A percentile compares a stretch with the other conserved stretches of the same genome.
phyloP scores from a whole-genome alignment of 2,329 filamentous ascomycete species.

The Hymenoscyphus scutula region DNA sequence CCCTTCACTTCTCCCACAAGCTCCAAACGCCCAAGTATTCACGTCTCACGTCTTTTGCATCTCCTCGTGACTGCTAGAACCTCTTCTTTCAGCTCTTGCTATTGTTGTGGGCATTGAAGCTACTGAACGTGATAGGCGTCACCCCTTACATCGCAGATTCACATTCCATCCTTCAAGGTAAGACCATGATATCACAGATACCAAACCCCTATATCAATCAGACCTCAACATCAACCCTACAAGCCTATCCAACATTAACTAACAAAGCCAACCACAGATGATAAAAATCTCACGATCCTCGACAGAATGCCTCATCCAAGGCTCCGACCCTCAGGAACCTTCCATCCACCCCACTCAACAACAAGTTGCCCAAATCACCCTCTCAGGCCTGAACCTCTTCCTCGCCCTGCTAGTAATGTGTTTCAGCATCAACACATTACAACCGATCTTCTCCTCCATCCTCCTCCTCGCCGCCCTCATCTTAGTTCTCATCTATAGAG shows the following conservation, averaged over 20 bases:
- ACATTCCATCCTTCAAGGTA: constrained; percentile 66
- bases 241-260: constrained; percentile 36
- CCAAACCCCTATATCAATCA: constrained; percentile 63
- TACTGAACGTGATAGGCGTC: constrained; percentile 31
- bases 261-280: constrained; percentile 16
- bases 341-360: constrained; percentile 29
- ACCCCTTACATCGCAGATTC: constrained; percentile 44
- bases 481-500: constrained; percentile 55
- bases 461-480: constrained; percentile 51
- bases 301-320: constrained; percentile 20
- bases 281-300: constrained; percentile 20
- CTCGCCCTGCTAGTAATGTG: constrained; percentile 54
- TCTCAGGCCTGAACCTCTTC: constrained; percentile 31
- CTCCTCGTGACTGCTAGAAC: constrained; percentile 28
- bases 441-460: constrained; percentile 47
- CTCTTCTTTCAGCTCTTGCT: constrained; percentile 29
- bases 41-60: constrained; percentile 13
- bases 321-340: constrained; percentile 22
- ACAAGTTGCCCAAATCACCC: constrained; percentile 31
- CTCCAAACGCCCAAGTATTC: not conserved
- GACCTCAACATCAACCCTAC: constrained; percentile 50
- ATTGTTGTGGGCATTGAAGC: constrained; percentile 28
- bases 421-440: constrained; percentile 50
- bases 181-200: constrained; percentile 58
- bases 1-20: not conserved